phyloP scores from a whole-genome alignment of 1,139 yeast species.

The Pichia sp. region DNA sequence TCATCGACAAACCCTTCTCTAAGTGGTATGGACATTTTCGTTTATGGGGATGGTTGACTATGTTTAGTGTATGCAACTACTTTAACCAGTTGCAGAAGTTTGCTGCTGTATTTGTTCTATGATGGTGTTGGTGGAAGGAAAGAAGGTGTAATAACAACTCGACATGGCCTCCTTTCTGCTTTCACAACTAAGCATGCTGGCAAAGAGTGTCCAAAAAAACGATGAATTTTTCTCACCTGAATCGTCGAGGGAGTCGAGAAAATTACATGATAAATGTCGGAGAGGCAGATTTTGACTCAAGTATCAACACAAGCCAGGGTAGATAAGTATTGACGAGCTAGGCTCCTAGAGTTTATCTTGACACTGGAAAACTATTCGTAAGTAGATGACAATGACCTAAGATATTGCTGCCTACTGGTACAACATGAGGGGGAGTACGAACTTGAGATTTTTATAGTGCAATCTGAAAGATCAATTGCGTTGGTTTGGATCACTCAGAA shows the following conservation, averaged over 20 bases:
- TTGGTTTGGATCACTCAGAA: no score
- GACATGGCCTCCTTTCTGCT: background rate
- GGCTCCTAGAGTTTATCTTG: no score
- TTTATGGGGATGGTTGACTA: background rate
- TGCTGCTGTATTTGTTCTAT: background rate
- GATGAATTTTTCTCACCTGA: background rate
- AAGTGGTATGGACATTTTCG: slow-evolving; percentile 50
- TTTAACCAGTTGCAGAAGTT: background rate
- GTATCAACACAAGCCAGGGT: no score
- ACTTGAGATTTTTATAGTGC: no score
- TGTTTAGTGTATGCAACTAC: background rate
- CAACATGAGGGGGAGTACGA: no score
- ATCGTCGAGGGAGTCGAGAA: background rate
- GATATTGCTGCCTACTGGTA: no score
- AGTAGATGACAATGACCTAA: no score
- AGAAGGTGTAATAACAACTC: background rate
- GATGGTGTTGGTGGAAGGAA: background rate
- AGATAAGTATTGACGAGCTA: no score
- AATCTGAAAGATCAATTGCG: no score
- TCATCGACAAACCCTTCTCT: slow-evolving; percentile 53
- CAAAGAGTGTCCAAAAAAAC: background rate
- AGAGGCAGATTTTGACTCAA: no score
- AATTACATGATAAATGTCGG: background rate
- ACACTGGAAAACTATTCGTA: no score
- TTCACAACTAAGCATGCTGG: background rate